Base-by-base conservation (phyloP, 306 rosid species). In the Leucaena leucocephala region DNA sequence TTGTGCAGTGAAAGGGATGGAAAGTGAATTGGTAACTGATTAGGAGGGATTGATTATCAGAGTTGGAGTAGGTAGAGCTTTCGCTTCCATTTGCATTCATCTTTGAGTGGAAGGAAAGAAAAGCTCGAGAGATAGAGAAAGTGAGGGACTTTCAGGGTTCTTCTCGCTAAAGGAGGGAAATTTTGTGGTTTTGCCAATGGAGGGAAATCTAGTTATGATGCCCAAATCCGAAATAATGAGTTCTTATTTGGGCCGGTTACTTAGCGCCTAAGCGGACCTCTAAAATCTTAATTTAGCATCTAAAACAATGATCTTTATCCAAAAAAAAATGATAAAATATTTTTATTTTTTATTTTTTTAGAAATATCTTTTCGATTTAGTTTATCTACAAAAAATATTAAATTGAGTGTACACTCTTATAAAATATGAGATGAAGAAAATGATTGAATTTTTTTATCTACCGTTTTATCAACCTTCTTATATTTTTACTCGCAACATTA, bases 11-110 rank as follows among this genome's bases (percentile, higher is more conserved):
- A 93, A 85, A 88, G 82, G 65, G 86, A 87, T 76, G 77, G 96
- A 94, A 90, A 92, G 74, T 71, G 98, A 92, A 40, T 2, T 84
- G 71, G 67, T 43, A 92, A 83, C 96, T 80, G 80, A 68, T 82
- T 89, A 70, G 83, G 88, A 86, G 89, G 83, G 75, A 84, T 50
- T 48, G 84, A 48, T 78, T 88, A 71, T 85, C 89, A 78, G 74
- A 83, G 87, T 50, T 62, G 79, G 84, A 78, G 71, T n/a, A 49
- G 76, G 74, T 80, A 73, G 73, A 75, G 83, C 84, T 86, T 81
- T 91, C 83, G 93, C 94, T 88, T 92, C 83, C 12, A 42, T 76
- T 85, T 44, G 82, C 83, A 76, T 85, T 84, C 85, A 83, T 73
- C 81, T 71, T 71, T 49, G 63, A 71, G 63, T 71, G 39, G 35